Conservation (phyloP, 306 rosid genomes). For the Sophora flavescens region DNA sequence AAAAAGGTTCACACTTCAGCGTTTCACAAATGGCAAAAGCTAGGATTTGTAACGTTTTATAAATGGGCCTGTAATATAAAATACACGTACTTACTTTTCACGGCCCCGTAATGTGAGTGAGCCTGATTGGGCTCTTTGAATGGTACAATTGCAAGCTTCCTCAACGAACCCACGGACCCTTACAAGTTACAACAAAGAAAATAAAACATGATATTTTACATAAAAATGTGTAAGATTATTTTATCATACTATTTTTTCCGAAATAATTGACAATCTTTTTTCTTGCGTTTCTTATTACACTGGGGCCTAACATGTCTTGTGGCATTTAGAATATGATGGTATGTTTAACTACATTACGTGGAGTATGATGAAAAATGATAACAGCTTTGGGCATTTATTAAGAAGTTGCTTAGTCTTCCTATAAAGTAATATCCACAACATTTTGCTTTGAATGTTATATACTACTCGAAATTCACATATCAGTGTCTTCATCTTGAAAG, state of each 20-base stretch:
- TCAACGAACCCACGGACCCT: too few species aligned
- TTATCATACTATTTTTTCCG: too few species aligned
- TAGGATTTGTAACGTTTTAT: too few species aligned
- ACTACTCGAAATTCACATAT: not conserved
- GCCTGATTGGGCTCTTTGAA: not conserved
- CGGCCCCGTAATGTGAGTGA: not conserved
- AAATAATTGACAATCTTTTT: too few species aligned
- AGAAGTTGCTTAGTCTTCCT: not conserved
- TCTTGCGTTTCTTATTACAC: too few species aligned
- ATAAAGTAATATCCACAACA: not conserved
- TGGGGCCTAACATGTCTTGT: too few species aligned
- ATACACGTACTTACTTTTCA: not conserved
- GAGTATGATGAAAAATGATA: not conserved
- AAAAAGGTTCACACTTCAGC: too few species aligned
- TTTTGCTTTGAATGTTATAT: not conserved
- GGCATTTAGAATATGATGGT: not conserved
- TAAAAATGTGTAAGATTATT: too few species aligned
- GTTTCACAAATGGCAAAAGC: too few species aligned
- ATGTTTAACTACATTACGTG: not conserved
- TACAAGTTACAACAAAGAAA: too few species aligned
- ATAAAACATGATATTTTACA: too few species aligned
- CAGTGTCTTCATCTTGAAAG: slow-evolving; percentile 31
- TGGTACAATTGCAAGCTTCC: not conserved
- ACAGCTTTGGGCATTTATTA: not conserved
- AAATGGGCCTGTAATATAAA: too few species aligned